These are phyloP conservation scores for Leccinum rimulosum DNA, from an alignment of 768 basidiomycete genomes.

Conservation along the genomic window DNA sequence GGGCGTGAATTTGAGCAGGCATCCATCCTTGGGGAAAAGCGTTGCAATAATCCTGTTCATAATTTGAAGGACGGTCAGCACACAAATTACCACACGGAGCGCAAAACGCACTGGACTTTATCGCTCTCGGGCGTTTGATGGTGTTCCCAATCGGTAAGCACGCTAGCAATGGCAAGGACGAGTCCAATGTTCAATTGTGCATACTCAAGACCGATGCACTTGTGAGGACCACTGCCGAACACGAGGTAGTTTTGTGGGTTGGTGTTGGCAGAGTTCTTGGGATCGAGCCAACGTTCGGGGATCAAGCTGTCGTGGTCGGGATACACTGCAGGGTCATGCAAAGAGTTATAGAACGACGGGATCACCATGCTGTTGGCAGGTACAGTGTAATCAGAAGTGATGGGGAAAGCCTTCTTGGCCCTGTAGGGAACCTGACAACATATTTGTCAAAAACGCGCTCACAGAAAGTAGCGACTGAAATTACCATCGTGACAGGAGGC, in stretches of 20 bases:
- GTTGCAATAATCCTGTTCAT: conserved; percentile 83
- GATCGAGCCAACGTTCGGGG: conserved; percentile 94
- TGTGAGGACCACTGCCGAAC: conserved; percentile 91
- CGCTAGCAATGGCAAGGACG: conserved; percentile 78
- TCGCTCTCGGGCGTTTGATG: conserved; percentile 74
- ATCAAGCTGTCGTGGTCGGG: conserved; percentile 78
- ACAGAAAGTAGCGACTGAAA: conserved; percentile 1
- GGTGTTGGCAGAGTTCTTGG: conserved; percentile 68
- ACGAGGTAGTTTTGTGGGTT: conserved; percentile 96
- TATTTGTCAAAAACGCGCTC: conserved; percentile 10
- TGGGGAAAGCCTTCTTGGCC: conserved; percentile 86
- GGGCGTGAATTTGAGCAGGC: conserved; percentile 73
- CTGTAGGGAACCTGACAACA: conserved; percentile 83
- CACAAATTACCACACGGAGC: neutral
- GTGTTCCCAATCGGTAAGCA: conserved; percentile 85
- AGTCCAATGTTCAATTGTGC: conserved; percentile 88
- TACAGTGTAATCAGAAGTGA: conserved; percentile 87
- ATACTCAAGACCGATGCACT: conserved; percentile 91
- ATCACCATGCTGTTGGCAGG: conserved; percentile 93
- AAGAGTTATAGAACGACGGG: conserved; percentile 87
- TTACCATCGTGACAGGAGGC: conserved; percentile 95
- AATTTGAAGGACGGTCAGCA: neutral
- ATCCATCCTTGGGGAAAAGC: conserved; percentile 93
- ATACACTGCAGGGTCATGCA: conserved; percentile 87
- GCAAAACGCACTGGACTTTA: conserved; percentile 69